Conservation (phyloP, 2,329 filamentous ascomycete genomes). For the Chaetomium olivaceum region DNA sequence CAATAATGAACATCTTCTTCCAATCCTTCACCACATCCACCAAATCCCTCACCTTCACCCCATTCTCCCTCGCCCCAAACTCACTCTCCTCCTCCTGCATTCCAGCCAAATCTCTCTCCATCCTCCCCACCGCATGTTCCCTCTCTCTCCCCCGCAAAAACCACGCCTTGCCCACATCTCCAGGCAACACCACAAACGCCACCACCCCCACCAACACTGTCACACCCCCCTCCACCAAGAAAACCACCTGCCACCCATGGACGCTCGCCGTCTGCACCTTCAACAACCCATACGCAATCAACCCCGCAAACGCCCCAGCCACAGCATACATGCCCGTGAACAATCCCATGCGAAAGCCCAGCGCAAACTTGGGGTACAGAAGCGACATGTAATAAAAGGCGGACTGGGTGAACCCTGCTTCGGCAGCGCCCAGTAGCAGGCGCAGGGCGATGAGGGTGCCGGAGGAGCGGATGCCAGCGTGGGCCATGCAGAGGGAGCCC, state of each 20-base stretch:
- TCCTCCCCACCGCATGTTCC: neutral
- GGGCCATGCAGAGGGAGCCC: slow-evolving; percentile 13
- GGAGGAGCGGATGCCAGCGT: slow-evolving; percentile 4
- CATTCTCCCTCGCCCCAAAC: neutral
- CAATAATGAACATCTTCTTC: slow-evolving; percentile 12
- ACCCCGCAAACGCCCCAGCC: slow-evolving; percentile 12
- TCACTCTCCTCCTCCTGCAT: neutral
- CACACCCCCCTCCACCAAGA: slow-evolving; percentile 6
- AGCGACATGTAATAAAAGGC: slow-evolving; percentile 14
- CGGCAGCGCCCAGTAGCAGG: slow-evolving; percentile 10
- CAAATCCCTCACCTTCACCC: neutral
- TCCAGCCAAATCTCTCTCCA: slow-evolving; percentile 1
- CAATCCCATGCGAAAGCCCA: slow-evolving; percentile 3
- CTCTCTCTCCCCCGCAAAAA: neutral
- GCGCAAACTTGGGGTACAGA: slow-evolving; percentile 4
- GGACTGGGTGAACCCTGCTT: slow-evolving; percentile 13
- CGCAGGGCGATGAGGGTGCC: slow-evolving; percentile 4
- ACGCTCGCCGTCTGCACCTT: neutral
- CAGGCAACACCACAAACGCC: neutral
- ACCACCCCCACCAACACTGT: slow-evolving; percentile 3
- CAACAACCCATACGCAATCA: slow-evolving; percentile 12
- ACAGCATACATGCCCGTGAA: slow-evolving; percentile 13
- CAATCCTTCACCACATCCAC: slow-evolving; percentile 10
- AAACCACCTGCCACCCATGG: slow-evolving; percentile 8
- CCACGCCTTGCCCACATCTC: neutral